A percentile compares a stretch with the other conserved stretches of the same genome.
phyloP scores from a whole-genome alignment of 2,329 filamentous ascomycete genomes.

The Tympanopsis confertula region DNA sequence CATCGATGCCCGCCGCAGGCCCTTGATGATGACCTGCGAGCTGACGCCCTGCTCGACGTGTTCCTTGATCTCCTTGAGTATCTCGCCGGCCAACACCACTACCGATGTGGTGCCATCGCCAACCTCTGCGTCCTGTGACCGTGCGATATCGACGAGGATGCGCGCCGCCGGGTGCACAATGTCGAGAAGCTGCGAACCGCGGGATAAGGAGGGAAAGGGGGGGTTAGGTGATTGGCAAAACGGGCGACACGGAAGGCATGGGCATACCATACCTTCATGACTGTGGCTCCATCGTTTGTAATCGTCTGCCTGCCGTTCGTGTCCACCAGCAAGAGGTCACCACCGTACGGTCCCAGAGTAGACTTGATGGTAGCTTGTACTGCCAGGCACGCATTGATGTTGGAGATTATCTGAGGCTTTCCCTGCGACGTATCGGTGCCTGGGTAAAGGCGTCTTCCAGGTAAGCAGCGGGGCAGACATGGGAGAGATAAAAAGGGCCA shows the following conservation, averaged over 20 bases:
- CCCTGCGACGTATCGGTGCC: slow-evolving; percentile 96
- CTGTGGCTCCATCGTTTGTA: slow-evolving; percentile 96
- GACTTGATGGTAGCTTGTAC: slow-evolving; percentile 93
- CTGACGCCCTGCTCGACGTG: slow-evolving; percentile 94
- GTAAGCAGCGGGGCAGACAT: slow-evolving; percentile 24
- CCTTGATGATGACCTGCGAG: slow-evolving; percentile 96
- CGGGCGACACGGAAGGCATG: background rate
- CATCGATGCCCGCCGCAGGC: slow-evolving; percentile 70
- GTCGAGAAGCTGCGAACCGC: slow-evolving; percentile 64
- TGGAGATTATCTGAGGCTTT: slow-evolving; percentile 89
- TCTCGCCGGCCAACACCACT: slow-evolving; percentile 92
- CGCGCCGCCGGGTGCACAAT: slow-evolving; percentile 95
- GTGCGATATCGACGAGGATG: slow-evolving; percentile 94
- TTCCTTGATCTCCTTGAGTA: slow-evolving; percentile 92
- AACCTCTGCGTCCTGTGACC: slow-evolving; percentile 97
- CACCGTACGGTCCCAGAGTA: slow-evolving; percentile 91
- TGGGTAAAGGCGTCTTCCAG: slow-evolving; percentile 23
- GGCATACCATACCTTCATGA: slow-evolving; percentile 70
- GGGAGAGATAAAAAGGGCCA: slow-evolving; percentile 12
- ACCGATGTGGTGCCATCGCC: slow-evolving; percentile 97
- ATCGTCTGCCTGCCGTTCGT: slow-evolving; percentile 93
- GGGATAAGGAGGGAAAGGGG: slow-evolving; percentile 5
- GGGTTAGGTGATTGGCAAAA: slow-evolving; percentile 2
- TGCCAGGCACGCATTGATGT: slow-evolving; percentile 95
- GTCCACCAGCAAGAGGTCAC: slow-evolving; percentile 90